phyloP scores from a whole-genome alignment of 176 grass and related monocot genomes.

The Dactylis glomerata region DNA sequence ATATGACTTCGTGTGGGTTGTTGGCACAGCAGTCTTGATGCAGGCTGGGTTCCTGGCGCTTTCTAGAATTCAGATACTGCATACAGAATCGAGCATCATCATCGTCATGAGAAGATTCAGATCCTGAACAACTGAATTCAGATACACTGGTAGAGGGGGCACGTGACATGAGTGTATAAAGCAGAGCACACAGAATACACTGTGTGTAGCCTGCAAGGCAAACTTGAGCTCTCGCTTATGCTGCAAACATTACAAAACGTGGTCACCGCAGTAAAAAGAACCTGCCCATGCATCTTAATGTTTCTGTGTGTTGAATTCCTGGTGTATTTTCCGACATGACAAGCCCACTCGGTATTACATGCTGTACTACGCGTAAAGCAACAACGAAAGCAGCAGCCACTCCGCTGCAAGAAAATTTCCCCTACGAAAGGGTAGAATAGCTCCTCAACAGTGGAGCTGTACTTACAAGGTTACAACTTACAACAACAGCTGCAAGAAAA shows the following conservation, averaged over 20 bases:
- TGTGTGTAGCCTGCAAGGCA: neutral
- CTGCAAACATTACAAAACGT: neutral
- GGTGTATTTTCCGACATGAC: neutral
- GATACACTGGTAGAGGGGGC: neutral
- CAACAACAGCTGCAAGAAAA: neutral
- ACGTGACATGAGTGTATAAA: neutral
- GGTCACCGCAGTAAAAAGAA: neutral
- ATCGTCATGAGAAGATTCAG: neutral
- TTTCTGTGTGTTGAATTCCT: neutral
- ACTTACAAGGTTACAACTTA: neutral
- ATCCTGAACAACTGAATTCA: neutral
- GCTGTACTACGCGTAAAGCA: neutral
- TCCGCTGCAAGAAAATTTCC: neutral
- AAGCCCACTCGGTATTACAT: constrained; percentile 19
- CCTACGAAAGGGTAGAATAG: neutral
- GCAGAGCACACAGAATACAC: neutral
- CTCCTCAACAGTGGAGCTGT: constrained; percentile 6
- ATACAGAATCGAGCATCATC: neutral
- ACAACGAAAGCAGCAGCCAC: neutral
- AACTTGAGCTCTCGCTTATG: constrained; percentile 3
- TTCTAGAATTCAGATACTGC: neutral
- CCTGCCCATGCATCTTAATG: neutral
- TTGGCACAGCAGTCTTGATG: neutral
- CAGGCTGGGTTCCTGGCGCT: neutral
- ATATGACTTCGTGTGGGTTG: neutral